Percentiles rank a stretch among this genome's conserved stretches.
These are phyloP conservation scores for Podospora bellae-mahoneyi DNA, from an alignment of 495 filamentous ascomycete genomes.

Conservation along the genomic window DNA sequence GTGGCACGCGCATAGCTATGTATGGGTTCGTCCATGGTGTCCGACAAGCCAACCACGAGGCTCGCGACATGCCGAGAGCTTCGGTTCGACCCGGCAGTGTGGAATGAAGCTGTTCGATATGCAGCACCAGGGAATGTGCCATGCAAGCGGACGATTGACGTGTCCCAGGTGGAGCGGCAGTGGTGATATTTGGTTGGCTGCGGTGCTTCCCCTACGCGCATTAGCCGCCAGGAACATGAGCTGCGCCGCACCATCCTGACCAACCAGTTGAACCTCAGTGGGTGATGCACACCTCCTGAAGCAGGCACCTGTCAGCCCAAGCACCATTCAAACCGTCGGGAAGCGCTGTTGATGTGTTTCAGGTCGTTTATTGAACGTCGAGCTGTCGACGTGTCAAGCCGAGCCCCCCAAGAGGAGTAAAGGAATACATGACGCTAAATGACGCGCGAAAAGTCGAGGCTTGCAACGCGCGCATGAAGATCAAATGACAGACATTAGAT, in stretches of 20 bases:
- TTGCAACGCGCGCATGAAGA: not conserved
- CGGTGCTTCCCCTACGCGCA: not conserved
- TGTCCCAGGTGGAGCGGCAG: conserved; percentile 1
- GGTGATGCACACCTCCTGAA: not conserved
- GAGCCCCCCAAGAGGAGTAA: not conserved
- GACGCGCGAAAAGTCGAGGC: not conserved
- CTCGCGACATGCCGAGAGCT: not conserved
- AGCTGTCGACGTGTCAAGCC: not conserved
- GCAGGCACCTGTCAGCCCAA: not conserved
- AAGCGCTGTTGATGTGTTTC: conserved; percentile 2
- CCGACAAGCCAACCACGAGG: not conserved
- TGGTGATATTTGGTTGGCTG: conserved; percentile 2
- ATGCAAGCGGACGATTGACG: not conserved
- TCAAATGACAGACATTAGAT: not conserved
- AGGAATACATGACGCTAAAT: not conserved
- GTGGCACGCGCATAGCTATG: not conserved
- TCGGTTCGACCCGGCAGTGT: not conserved
- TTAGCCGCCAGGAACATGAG: conserved; percentile 1
- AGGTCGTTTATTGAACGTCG: not conserved
- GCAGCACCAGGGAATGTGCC: not conserved
- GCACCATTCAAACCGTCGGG: not conserved
- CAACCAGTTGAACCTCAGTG: not conserved
- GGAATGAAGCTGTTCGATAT: not conserved
- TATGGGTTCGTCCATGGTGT: not conserved
- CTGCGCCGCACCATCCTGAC: not conserved